Evolutionary conservation across 179 eudicot species (phyloP).

Genomic region (Pouteria campechiana): DNA sequence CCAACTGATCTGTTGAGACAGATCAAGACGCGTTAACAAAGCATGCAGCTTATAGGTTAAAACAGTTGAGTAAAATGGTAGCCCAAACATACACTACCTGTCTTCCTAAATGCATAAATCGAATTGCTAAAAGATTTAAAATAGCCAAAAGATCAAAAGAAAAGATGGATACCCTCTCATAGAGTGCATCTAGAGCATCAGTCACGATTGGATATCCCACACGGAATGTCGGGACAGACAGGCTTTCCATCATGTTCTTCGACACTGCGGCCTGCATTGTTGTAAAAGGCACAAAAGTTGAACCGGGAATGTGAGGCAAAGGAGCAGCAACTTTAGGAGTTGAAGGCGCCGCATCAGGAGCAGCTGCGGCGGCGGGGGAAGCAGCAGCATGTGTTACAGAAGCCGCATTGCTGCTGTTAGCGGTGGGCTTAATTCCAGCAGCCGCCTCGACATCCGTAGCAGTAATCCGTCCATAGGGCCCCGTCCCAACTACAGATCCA

Average conservation of each 20-base stretch:
- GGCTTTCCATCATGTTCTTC: conserved; percentile 87
- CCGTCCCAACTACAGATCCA: conserved; percentile 49
- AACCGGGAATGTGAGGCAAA: conserved; percentile 60
- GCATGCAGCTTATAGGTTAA: no score
- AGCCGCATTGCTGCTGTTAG: conserved; percentile 1
- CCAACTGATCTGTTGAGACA: no score
- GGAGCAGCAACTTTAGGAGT: conserved; percentile 13
- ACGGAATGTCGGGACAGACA: conserved; percentile 78
- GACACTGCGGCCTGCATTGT: conserved; percentile 91
- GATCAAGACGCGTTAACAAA: no score
- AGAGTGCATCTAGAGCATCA: conserved; percentile 88
- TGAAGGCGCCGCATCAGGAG: conserved; percentile 9
- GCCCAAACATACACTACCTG: background rate
- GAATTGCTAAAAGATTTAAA: background rate
- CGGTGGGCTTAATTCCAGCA: conserved; percentile 48
- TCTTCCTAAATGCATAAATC: conserved; percentile 3
- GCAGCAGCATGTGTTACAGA: conserved; percentile 2
- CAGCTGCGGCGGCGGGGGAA: conserved; percentile 10
- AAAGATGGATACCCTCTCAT: conserved; percentile 50
- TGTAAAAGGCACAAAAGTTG: conserved; percentile 78
- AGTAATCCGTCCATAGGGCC: conserved; percentile 82
- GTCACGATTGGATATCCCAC: conserved; percentile 87
- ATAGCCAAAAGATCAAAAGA: background rate
- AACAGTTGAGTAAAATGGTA: no score
- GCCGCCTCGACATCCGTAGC: conserved; percentile 90